These are phyloP conservation scores for Galerina marginata DNA, from an alignment of 768 basidiomycete species.

Conservation along the genomic window DNA sequence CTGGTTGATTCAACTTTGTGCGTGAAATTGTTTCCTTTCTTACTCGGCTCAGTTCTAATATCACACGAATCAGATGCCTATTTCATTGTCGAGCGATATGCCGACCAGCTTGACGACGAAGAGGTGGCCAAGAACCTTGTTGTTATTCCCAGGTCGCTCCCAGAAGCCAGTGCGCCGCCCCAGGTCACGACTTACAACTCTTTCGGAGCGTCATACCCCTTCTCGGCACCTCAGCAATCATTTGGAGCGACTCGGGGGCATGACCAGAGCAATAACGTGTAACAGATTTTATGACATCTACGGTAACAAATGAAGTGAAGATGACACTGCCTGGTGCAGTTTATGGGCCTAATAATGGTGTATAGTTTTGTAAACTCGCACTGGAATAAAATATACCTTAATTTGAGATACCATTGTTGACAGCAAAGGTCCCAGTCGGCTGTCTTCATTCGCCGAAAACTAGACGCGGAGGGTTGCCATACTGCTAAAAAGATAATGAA, in stretches of 20 bases:
- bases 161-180: slow-evolving; percentile 12
- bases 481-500: too few relatives aligned
- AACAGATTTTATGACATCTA: neutral
- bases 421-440: too few relatives aligned
- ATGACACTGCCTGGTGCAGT: slow-evolving; percentile 15
- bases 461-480: too few relatives aligned
- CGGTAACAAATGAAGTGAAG: neutral
- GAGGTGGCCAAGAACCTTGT: slow-evolving; percentile 33
- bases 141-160: slow-evolving; percentile 20
- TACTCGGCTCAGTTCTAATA: neutral
- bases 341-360: neutral
- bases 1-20: slow-evolving; percentile 63
- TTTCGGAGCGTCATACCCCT: slow-evolving; percentile 22
- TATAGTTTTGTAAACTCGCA: slow-evolving; percentile 8
- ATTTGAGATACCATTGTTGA: neutral
- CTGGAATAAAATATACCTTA: neutral
- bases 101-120: slow-evolving; percentile 59
- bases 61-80: slow-evolving; percentile 46
- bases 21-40: slow-evolving; percentile 26
- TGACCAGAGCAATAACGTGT: slow-evolving; percentile 17
- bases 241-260: slow-evolving; percentile 21
- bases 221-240: slow-evolving; percentile 23
- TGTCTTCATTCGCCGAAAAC: too few relatives aligned
- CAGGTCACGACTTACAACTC: slow-evolving; percentile 21
- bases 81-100: slow-evolving; percentile 57